Percentiles rank a stretch among this genome's conserved stretches.
phyloP scores from a whole-genome alignment of 768 basidiomycete genomes.

The Mycena latifolia region DNA sequence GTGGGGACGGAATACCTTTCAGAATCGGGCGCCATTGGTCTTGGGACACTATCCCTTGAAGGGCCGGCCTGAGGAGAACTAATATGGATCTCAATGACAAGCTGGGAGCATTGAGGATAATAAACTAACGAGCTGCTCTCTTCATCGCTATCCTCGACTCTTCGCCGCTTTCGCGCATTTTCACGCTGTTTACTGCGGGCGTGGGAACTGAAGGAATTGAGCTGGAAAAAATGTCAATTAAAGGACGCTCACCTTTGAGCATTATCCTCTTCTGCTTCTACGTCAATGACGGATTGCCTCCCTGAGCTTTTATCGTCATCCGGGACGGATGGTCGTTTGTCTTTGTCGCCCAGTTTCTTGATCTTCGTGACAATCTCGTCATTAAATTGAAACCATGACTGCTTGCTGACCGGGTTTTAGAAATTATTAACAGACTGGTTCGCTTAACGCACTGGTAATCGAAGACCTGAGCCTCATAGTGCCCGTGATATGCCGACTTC shows the following conservation, averaged over 20 bases:
- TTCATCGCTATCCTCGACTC: constrained; percentile 72
- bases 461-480: constrained; percentile 89
- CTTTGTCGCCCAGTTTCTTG: constrained; percentile 64
- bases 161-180: constrained; percentile 62
- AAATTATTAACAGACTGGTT: neutral
- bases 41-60: constrained; percentile 14
- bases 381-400: constrained; percentile 93
- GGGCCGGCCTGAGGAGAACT: constrained; percentile 14
- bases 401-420: constrained; percentile 55
- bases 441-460: constrained; percentile 68
- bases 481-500: constrained; percentile 90
- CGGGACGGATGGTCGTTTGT: constrained; percentile 32
- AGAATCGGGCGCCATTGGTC: neutral
- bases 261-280: constrained; percentile 42
- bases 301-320: constrained; percentile 29
- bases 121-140: constrained; percentile 47
- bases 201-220: constrained; percentile 12
- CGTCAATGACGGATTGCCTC: constrained; percentile 42
- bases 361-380: constrained; percentile 86
- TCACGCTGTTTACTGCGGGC: constrained; percentile 50
- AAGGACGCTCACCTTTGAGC: constrained; percentile 34
- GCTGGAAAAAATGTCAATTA: neutral
- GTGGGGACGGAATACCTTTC: constrained; percentile 26
- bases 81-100: neutral
- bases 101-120: neutral